Percentiles rank a stretch among this genome's conserved stretches.
Conservation (phyloP, 1,284 basidiomycete species). For the Testicularia cyperi region DNA sequence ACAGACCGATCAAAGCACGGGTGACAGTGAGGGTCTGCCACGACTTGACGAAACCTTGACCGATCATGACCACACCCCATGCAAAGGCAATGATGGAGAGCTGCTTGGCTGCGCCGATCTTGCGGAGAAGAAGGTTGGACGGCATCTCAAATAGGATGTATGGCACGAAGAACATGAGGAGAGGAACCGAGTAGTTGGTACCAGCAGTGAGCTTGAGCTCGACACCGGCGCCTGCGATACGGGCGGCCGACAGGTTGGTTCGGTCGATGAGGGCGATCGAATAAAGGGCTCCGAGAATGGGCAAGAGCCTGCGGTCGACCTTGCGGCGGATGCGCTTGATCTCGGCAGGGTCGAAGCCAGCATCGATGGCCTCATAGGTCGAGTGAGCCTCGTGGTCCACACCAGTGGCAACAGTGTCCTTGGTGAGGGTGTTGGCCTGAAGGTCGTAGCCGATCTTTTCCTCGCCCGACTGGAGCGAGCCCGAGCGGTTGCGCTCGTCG, state of each 20-base stretch:
- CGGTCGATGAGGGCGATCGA: constrained; percentile 59
- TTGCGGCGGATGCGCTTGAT: constrained; percentile 50
- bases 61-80: constrained; percentile 62
- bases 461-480: constrained; percentile 36
- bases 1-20: constrained; percentile 60
- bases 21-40: constrained; percentile 58
- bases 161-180: constrained; percentile 61
- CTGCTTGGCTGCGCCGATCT: constrained; percentile 60
- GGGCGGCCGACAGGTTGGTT: constrained; percentile 48
- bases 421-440: constrained; percentile 15
- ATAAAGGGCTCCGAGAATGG: constrained; percentile 60
- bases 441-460: constrained; percentile 25
- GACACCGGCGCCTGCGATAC: constrained; percentile 42
- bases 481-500: constrained; percentile 26
- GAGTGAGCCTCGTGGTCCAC: constrained; percentile 28
- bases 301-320: constrained; percentile 59
- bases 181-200: constrained; percentile 41
- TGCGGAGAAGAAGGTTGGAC: constrained; percentile 50
- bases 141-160: constrained; percentile 56
- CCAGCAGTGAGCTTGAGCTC: constrained; percentile 50
- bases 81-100: constrained; percentile 54
- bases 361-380: constrained; percentile 32
- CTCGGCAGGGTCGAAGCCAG: constrained; percentile 36
- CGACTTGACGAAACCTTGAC: constrained; percentile 42
- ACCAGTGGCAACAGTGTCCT: constrained; percentile 11